Evolutionary conservation across 495 filamentous ascomycete genomes (phyloP).

Genomic region (Elaphomyces granulatus): DNA sequence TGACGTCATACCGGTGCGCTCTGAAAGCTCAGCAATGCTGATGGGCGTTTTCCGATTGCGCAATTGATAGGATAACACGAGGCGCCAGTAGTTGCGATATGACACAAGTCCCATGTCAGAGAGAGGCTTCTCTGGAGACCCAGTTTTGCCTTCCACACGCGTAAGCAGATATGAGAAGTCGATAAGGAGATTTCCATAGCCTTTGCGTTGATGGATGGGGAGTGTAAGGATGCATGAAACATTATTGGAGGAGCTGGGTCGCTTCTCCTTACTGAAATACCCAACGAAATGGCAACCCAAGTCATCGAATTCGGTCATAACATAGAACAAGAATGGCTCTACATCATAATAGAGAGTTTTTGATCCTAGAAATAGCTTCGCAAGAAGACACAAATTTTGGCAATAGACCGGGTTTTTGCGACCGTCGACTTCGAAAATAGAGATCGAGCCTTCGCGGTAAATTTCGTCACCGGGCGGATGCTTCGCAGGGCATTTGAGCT

Average conservation of each 20-base stretch:
- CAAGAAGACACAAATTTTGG: constrained; percentile 89
- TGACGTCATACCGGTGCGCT: constrained; percentile 86
- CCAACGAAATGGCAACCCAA: constrained; percentile 93
- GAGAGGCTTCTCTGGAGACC: constrained; percentile 92
- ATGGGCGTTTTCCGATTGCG: constrained; percentile 47
- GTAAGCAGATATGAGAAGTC: constrained; percentile 97
- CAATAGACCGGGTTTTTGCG: constrained; percentile 95
- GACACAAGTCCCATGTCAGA: constrained; percentile 97
- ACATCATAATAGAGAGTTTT: constrained; percentile 99
- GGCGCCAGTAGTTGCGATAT: constrained; percentile 92
- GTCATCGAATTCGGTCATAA: constrained; percentile 92
- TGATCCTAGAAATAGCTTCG: constrained; percentile 90
- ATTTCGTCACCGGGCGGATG: constrained; percentile 96
- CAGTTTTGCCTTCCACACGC: constrained; percentile 81
- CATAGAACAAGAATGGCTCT: constrained; percentile 95
- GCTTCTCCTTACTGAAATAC: constrained; percentile 98
- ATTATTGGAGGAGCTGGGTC: constrained; percentile 88
- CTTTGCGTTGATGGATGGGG: constrained; percentile 91
- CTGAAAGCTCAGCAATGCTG: constrained; percentile 68
- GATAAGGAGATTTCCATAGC: constrained; percentile 91
- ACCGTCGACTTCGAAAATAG: constrained; percentile 94
- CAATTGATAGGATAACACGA: constrained; percentile 72
- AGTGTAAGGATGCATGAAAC: constrained; percentile 94
- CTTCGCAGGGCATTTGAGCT: constrained; percentile 92
- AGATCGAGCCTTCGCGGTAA: constrained; percentile 85